Evolutionary conservation across 495 filamentous ascomycete species (phyloP).

Genomic region (Aspergillus baeticus): DNA sequence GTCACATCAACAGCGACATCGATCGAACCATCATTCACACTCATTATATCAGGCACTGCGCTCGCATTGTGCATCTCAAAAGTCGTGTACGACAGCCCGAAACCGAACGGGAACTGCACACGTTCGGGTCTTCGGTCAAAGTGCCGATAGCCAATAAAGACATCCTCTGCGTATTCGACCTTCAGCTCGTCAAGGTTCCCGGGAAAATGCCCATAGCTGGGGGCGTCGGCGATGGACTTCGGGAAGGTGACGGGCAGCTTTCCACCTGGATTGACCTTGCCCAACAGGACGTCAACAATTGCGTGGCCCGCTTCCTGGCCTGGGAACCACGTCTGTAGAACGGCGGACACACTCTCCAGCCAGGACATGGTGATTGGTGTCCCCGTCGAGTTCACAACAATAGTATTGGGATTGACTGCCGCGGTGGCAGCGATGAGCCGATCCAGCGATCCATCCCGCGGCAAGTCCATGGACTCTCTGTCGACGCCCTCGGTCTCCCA

Average conservation of each 20-base stretch:
- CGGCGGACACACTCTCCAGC: constrained; percentile 71
- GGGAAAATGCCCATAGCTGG: constrained; percentile 59
- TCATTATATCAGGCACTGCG: neutral
- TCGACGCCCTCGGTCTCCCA: constrained; percentile 56
- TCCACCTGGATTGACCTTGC: constrained; percentile 70
- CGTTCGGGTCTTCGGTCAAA: constrained; percentile 64
- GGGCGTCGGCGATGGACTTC: constrained; percentile 63
- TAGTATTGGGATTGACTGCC: constrained; percentile 70
- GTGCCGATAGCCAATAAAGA: constrained; percentile 82
- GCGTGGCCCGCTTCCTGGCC: constrained; percentile 81
- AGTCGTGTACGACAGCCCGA: constrained; percentile 71
- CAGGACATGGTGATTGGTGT: constrained; percentile 70
- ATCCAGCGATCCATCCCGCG: constrained; percentile 58
- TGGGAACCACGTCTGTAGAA: constrained; percentile 78
- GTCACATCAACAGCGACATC: neutral
- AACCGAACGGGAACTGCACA: constrained; percentile 76
- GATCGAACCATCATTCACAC: neutral
- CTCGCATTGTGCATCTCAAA: constrained; percentile 32
- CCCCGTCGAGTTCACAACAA: constrained; percentile 77
- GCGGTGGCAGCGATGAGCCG: constrained; percentile 68
- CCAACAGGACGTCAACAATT: constrained; percentile 82
- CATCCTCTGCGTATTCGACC: constrained; percentile 72
- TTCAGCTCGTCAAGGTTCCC: constrained; percentile 66
- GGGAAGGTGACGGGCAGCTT: constrained; percentile 78
- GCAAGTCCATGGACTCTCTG: constrained; percentile 66